Percentiles rank a stretch among this genome's conserved stretches.
phyloP scores from a whole-genome alignment of 2,329 filamentous ascomycete species.

The Metarhizium rileyi region DNA sequence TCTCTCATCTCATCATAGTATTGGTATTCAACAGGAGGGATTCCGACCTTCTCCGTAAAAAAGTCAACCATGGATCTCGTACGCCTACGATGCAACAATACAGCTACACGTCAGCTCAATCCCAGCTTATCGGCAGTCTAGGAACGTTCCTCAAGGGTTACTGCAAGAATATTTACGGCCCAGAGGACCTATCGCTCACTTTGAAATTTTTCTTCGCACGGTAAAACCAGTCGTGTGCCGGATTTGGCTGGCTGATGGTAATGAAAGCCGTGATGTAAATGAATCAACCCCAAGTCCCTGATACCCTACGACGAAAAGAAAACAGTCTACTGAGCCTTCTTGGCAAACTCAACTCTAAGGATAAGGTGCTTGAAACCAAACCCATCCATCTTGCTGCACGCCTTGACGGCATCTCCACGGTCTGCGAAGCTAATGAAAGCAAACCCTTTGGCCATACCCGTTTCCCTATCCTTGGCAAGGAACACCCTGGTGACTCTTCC shows the following conservation, averaged over 20 bases:
- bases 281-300: slow-evolving; percentile 4
- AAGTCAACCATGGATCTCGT: too few relatives aligned
- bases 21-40: background rate
- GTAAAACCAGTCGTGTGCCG: background rate
- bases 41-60: background rate
- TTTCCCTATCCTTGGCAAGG: slow-evolving; percentile 95
- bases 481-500: slow-evolving; percentile 96
- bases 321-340: slow-evolving; percentile 46
- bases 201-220: background rate
- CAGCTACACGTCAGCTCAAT: background rate
- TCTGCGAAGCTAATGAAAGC: slow-evolving; percentile 98
- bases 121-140: background rate
- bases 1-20: background rate
- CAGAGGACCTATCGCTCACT: background rate
- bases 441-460: slow-evolving; percentile 92
- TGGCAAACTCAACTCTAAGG: slow-evolving; percentile 78
- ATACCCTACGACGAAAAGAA: slow-evolving; percentile 1
- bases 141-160: background rate
- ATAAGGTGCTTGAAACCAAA: slow-evolving; percentile 85
- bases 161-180: background rate
- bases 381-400: slow-evolving; percentile 96
- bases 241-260: background rate
- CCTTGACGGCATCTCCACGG: slow-evolving; percentile 77
- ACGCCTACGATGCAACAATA: too few relatives aligned
- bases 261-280: background rate